Evolutionary conservation across 2,329 filamentous ascomycete genomes (phyloP).

Genomic region (Botrytis hyacinthi): DNA sequence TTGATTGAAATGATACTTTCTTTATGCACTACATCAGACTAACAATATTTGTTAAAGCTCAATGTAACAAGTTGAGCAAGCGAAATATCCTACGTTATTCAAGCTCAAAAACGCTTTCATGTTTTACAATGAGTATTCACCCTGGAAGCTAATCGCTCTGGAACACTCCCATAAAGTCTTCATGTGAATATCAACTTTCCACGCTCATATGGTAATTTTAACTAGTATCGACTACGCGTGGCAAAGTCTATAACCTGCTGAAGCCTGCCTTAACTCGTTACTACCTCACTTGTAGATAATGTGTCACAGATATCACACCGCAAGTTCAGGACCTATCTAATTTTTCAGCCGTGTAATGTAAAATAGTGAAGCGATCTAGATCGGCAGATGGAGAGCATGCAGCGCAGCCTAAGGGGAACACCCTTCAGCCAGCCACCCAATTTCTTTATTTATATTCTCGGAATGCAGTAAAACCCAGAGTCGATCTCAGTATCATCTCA

Average conservation of each 20-base stretch:
- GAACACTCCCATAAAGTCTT: not conserved
- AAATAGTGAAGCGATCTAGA: not conserved
- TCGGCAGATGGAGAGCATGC: not conserved
- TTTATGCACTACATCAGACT: not conserved
- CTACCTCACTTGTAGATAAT: not conserved
- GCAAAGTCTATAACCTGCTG: not conserved
- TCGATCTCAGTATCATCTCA: not conserved
- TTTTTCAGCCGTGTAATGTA: not conserved
- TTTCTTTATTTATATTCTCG: not conserved
- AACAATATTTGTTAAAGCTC: not conserved
- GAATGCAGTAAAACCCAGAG: not conserved
- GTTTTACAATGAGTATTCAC: not conserved
- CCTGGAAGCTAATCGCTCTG: not conserved
- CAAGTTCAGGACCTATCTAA: not conserved
- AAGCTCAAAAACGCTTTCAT: not conserved
- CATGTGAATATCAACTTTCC: not conserved
- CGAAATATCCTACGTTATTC: not conserved
- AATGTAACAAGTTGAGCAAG: not conserved
- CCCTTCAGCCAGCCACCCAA: not conserved
- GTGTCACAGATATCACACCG: not conserved
- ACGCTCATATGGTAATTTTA: not conserved
- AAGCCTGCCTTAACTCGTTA: not conserved
- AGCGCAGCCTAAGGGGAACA: not conserved
- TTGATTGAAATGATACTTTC: not conserved
- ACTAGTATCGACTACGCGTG: not conserved